Evolutionary conservation across 2,329 filamentous ascomycete species (phyloP).

Genomic region (Ascochyta pisi): DNA sequence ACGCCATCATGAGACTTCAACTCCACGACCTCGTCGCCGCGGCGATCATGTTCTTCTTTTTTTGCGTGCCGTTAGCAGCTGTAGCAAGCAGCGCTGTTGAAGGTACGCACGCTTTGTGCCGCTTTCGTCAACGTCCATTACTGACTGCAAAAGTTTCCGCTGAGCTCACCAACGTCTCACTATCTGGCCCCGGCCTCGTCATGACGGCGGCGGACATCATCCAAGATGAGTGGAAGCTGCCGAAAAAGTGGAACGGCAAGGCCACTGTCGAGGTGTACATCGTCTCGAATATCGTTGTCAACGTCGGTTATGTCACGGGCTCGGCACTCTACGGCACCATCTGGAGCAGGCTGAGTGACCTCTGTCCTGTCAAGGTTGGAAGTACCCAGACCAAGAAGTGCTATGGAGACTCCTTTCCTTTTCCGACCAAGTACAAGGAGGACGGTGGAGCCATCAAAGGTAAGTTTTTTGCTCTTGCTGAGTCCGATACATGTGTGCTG

Average conservation of each 20-base stretch:
- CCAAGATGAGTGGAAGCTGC: background rate
- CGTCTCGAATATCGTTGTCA: background rate
- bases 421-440: background rate
- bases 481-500: background rate
- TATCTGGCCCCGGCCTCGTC: background rate
- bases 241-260: background rate
- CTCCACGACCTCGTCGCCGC: background rate
- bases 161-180: background rate
- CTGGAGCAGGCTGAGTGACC: background rate
- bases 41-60: background rate
- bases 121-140: too few relatives aligned
- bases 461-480: background rate
- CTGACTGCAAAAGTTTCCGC: background rate
- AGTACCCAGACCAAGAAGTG: background rate
- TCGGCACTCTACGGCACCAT: background rate
- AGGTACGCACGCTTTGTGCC: background rate
- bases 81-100: background rate
- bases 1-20: background rate
- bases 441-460: background rate
- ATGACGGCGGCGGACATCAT: too few relatives aligned
- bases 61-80: background rate
- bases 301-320: conserved; percentile 4
- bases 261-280: conserved; percentile 6
- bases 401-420: background rate
- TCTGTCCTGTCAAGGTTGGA: background rate